Conservation (phyloP, 352 stramenopile genomes). For the Globisporangium perplexum region DNA sequence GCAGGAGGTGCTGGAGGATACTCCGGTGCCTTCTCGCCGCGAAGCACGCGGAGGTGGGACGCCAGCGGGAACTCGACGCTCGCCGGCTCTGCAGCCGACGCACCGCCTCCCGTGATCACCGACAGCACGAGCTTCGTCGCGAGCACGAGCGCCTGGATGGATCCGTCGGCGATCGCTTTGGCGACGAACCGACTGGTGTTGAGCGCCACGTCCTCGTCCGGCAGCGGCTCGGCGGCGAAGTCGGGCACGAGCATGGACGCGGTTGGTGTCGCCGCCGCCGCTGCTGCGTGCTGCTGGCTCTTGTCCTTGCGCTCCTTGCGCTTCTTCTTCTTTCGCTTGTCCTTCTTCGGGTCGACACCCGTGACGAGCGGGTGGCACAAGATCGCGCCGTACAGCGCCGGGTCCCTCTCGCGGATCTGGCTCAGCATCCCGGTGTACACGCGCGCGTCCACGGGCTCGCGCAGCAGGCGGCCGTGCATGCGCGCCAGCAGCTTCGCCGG, state of each 20-base stretch:
- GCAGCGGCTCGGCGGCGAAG: slow-evolving; percentile 49
- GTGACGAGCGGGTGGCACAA: slow-evolving; percentile 80
- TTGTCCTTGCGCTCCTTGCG: slow-evolving; percentile 83
- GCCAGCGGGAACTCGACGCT: slow-evolving; percentile 38
- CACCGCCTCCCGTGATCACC: slow-evolving; percentile 20
- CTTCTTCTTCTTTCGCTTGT: slow-evolving; percentile 85
- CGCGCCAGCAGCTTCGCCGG: slow-evolving; percentile 38
- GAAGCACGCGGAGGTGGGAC: slow-evolving; percentile 70
- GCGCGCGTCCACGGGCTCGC: slow-evolving; percentile 64
- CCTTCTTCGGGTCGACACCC: slow-evolving; percentile 67
- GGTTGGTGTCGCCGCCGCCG: slow-evolving; percentile 9
- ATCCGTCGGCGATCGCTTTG: slow-evolving; percentile 67
- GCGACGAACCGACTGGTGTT: slow-evolving; percentile 78
- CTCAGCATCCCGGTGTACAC: slow-evolving; percentile 76
- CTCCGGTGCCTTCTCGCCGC: slow-evolving; percentile 57
- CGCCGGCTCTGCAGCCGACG: slow-evolving; percentile 5
- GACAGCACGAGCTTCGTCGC: slow-evolving; percentile 65
- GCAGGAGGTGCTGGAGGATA: slow-evolving; percentile 19
- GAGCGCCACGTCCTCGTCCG: slow-evolving; percentile 40
- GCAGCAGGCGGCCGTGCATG: slow-evolving; percentile 47
- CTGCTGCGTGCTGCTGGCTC: slow-evolving; percentile 14
- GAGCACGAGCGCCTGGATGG: slow-evolving; percentile 68
- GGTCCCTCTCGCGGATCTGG: slow-evolving; percentile 73
- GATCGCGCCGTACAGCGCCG: slow-evolving; percentile 78
- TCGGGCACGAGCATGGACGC: slow-evolving; percentile 69